Percentiles rank a stretch among this genome's conserved stretches.
phyloP scores from a whole-genome alignment of 441 rosid genomes.

The Gossypium lobatum region DNA sequence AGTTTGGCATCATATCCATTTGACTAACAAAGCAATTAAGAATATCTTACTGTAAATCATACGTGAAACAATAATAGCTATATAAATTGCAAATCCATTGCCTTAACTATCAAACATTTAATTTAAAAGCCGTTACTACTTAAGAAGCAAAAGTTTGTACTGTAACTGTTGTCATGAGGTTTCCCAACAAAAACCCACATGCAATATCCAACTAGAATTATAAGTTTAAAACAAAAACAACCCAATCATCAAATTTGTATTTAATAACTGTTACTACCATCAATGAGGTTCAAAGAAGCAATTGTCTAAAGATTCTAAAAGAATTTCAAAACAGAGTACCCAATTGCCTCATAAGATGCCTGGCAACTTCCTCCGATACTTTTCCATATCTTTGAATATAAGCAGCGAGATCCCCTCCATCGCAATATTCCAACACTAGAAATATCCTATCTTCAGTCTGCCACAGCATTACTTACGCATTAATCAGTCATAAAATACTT shows the following conservation, averaged over 20 bases:
- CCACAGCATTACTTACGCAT: background rate
- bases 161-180: conserved; percentile 3
- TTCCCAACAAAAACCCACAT: conserved; percentile 4
- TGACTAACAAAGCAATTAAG: background rate
- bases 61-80: background rate
- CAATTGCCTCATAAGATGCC: conserved; percentile 72
- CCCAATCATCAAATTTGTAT: conserved; percentile 29
- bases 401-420: conserved; percentile 77
- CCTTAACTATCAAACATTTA: background rate
- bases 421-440: conserved; percentile 83
- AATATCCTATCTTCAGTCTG: conserved; percentile 62
- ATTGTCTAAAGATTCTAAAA: background rate
- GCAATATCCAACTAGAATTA: background rate
- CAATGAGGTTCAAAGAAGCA: conserved; percentile 1
- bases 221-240: conserved; percentile 11
- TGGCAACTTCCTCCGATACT: conserved; percentile 64
- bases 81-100: background rate
- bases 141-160: background rate
- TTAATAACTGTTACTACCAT: background rate
- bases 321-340: conserved; percentile 30
- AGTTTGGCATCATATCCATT: conserved; percentile 11
- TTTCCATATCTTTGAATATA: conserved; percentile 56
- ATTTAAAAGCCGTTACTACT: background rate
- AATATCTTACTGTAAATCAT: background rate
- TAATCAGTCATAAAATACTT: background rate